Evolutionary conservation across 306 rosid genomes (phyloP), one percentile per base, ranked within the genome.

Genomic region (Erythrophleum fordii): DNA sequence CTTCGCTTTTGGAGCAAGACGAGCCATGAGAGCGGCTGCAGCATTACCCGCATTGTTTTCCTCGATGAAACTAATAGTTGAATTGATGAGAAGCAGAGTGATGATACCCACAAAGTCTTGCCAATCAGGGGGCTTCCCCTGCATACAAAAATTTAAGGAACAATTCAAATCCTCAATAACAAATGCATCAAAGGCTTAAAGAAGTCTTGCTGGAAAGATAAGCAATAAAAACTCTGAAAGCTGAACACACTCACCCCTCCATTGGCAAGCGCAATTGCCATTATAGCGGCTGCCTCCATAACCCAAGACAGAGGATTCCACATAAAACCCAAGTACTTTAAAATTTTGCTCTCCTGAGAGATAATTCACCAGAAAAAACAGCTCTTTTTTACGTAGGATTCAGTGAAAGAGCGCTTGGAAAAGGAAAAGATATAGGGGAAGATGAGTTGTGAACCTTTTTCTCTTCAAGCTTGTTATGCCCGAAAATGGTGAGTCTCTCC

Each of bases 291-390:
- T 48, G 98, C 98, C 80, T 95, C 99, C 99, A 95, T 95, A 53
- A 95, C 99, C 99, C 99, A 95, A 62, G 99, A 93, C 28, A 95
- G 92, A 81, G 99, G 99, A 75, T 95, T 95, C 99, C 99, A 95
- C 99, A 95, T 95, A 81, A 95, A 95, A 22, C 99, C 99, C 92
- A 95, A 88, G 49, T 90, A 95, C 89, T 91, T 95, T 83, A 95
- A 64, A 61, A 95, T 46, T 51, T 93, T 95, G 83, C 98, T 95
- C 83, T 95, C 99, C 99, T 95, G 90, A 55, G 87, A 79, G 81
- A 79, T 3, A 80, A 53, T 73, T 84, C 16, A 75, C 42, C 69
- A 79, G 14, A 55, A 78, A 44, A 42, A 1, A 17, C 46, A 53
- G 2, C 67, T 4, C 37, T 26, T 44, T 46, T 77, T 41, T 2